Conservation (phyloP, 202 grass and related monocot species). For the Setaria viridis region DNA sequence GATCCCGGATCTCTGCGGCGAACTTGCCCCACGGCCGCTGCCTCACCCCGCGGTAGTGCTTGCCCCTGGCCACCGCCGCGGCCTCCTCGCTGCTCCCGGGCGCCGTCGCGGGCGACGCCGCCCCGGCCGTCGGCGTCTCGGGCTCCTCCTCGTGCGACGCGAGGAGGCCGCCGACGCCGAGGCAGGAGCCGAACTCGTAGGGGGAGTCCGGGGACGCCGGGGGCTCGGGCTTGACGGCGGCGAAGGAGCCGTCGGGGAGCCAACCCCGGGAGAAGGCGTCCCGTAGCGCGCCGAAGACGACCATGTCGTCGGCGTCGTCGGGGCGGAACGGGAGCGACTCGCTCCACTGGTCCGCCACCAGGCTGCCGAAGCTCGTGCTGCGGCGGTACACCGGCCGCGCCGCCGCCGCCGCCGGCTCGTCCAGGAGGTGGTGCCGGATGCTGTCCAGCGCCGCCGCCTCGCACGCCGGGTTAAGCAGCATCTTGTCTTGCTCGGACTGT, state of each 20-base stretch:
- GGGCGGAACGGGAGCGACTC: constrained; percentile 82
- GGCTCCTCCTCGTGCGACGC: background rate
- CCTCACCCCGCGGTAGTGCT: constrained; percentile 81
- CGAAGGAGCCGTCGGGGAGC: constrained; percentile 71
- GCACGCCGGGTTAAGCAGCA: constrained; percentile 33
- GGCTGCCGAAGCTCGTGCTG: constrained; percentile 75
- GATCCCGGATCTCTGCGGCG: constrained; percentile 89
- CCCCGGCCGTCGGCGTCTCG: constrained; percentile 3
- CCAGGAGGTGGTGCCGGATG: constrained; percentile 63
- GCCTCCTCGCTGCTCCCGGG: constrained; percentile 27
- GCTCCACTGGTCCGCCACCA: constrained; percentile 89
- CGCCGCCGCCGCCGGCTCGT: constrained; percentile 40
- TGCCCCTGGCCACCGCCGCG: constrained; percentile 46
- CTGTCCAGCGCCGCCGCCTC: constrained; percentile 45
- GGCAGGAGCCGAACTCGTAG: background rate
- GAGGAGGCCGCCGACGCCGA: constrained; percentile 1
- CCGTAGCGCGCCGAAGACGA: constrained; percentile 72
- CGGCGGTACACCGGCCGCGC: constrained; percentile 58
- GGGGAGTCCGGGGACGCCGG: constrained; percentile 24
- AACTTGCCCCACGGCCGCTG: constrained; percentile 93
- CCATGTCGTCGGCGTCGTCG: constrained; percentile 92
- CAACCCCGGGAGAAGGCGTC: constrained; percentile 78
- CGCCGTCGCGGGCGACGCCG: background rate
- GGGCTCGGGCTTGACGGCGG: constrained; percentile 64
- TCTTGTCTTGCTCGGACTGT: background rate